Percentiles rank a stretch among this genome's conserved stretches.
Conservation (phyloP, 1,284 basidiomycete genomes). For the Grifola frondosa region DNA sequence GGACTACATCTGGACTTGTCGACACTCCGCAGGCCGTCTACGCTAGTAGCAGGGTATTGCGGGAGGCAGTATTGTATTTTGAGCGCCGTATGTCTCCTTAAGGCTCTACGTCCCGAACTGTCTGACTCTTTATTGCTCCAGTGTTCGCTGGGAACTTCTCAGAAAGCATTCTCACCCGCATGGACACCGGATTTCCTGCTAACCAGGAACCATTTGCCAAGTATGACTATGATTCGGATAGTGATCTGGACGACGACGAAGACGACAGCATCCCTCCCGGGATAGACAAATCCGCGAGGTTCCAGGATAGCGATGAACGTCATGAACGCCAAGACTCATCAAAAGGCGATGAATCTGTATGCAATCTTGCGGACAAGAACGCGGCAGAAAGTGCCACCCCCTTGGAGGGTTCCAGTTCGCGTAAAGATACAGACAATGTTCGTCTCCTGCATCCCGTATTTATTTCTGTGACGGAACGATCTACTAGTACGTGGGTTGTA, state of each 20-base stretch:
- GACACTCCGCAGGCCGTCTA: neutral
- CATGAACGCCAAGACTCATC: too few relatives aligned
- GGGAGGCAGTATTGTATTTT: constrained; percentile 1
- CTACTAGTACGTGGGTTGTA: too few relatives aligned
- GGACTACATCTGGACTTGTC: neutral
- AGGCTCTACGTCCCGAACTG: too few relatives aligned
- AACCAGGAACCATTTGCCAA: neutral
- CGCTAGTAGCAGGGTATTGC: constrained; percentile 1
- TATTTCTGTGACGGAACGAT: too few relatives aligned
- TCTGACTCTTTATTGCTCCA: neutral
- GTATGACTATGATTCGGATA: constrained; percentile 13
- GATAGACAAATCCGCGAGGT: neutral
- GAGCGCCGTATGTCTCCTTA: neutral
- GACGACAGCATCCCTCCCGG: neutral
- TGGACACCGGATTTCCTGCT: neutral
- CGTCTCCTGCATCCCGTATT: too few relatives aligned
- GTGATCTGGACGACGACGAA: constrained; percentile 10
- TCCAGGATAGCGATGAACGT: neutral
- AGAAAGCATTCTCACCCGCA: neutral
- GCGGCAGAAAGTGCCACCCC: too few relatives aligned
- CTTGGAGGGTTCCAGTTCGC: too few relatives aligned
- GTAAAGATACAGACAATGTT: neutral
- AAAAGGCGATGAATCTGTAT: too few relatives aligned
- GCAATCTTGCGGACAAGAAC: too few relatives aligned
- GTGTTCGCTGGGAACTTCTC: constrained; percentile 1